Conservation (phyloP, 116 monocot species). For the Thalassia testudinum region DNA sequence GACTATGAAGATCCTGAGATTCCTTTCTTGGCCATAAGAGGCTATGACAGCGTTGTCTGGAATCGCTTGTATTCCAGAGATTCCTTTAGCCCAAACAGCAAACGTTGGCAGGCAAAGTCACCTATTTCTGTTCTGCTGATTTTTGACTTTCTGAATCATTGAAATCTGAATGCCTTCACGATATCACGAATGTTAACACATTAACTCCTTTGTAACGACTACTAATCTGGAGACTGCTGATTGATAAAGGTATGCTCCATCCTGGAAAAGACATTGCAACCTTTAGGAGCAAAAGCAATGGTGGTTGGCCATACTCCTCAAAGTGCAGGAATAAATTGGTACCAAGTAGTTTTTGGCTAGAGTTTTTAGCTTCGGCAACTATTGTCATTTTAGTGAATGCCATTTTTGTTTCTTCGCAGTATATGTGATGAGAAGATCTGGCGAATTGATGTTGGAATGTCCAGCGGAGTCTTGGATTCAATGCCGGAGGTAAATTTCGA, state of each 20-base stretch:
- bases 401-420: slow-evolving; percentile 22
- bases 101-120: slow-evolving; percentile 29
- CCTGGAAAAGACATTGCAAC: slow-evolving; percentile 45
- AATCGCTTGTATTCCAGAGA: slow-evolving; percentile 75
- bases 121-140: neutral
- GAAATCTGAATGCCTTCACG: too few relatives aligned
- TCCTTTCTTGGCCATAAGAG: slow-evolving; percentile 77
- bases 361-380: neutral
- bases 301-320: slow-evolving; percentile 92
- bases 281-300: slow-evolving; percentile 61
- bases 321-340: slow-evolving; percentile 59
- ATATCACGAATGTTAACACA: too few relatives aligned
- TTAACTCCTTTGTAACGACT: too few relatives aligned
- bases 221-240: too few relatives aligned
- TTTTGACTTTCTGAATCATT: too few relatives aligned
- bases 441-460: slow-evolving; percentile 95
- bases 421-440: slow-evolving; percentile 62
- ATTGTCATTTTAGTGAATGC: neutral
- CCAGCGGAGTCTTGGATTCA: slow-evolving; percentile 77
- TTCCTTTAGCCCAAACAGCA: slow-evolving; percentile 14
- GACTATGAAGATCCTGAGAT: slow-evolving; percentile 28
- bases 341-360: slow-evolving; percentile 1
- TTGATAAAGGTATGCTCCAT: slow-evolving; percentile 85
- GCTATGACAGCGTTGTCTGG: slow-evolving; percentile 92
- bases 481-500: slow-evolving; percentile 48